Evolutionary conservation across 176 grass and related monocot genomes (phyloP), one percentile per base, ranked within the genome.

Genomic region (Triticum monococcum): DNA sequence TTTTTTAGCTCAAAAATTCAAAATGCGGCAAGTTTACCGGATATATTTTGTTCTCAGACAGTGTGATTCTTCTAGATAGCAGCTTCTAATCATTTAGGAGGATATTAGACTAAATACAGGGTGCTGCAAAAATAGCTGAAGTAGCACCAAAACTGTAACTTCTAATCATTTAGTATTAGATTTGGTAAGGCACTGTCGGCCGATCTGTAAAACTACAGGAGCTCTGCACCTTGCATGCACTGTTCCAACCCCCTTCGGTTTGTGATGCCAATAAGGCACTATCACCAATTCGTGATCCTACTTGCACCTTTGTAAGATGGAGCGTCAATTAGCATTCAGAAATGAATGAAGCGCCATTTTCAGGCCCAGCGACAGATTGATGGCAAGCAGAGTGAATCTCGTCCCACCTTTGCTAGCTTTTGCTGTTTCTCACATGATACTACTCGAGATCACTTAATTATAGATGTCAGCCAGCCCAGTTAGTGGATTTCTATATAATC

Each of bases 401-500:
- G n/a, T 43, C 79, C 77, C 43, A 60, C 18, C 72, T n/a, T 62
- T 79, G 8, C 30, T 28, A 45, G 63, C n/a, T n/a, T 45, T 43
- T 46, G 72, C 9, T 87, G 60, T 82, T 67, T 67, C 28, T 64
- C n/a, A 54, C 59, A 81, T 20, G 25, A 26, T 18, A 25, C 69
- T 38, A 36, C 45, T 32, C 17, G 40, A 63, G n/a, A 52, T 23
- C 26, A 82, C 48, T 63, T 45, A 68, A 82, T 12, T n/a, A 61
- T 52, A 25, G 50, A 60, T 16, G 35, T 64, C 22, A 61, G 38
- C 38, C 9, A 60, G 43, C 43, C 43, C 1, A 79, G 79, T 50
- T 18, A 72, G 59, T 48, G 71, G 40, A 46, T 74, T 71, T 74
- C n/a, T 14, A 16, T 7, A 81, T 12, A 37, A 37, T 12, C 77